phyloP scores from a whole-genome alignment of 106 monocot species.

The Dendrobium catenatum region DNA sequence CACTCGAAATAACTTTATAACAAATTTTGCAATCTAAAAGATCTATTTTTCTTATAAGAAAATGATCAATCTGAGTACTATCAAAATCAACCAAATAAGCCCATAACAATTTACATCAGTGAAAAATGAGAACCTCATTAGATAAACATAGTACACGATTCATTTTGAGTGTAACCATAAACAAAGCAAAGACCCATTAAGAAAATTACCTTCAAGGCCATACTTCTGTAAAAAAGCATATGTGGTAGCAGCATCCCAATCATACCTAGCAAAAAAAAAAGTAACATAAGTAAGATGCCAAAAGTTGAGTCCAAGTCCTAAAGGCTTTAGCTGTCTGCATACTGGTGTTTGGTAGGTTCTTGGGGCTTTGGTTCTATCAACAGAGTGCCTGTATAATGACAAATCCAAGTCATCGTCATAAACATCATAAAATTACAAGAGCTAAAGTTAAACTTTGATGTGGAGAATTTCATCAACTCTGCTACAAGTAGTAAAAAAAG shows the following conservation, averaged over 20 bases:
- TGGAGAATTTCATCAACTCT: not conserved
- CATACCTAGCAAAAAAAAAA: conserved; percentile 53
- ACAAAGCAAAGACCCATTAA: not conserved
- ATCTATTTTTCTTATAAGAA: too few species aligned
- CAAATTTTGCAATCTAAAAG: too few species aligned
- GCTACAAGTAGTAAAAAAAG: not conserved
- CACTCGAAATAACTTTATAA: too few species aligned
- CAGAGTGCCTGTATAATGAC: conserved; percentile 55
- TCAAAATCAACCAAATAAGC: not conserved
- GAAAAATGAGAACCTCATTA: not conserved
- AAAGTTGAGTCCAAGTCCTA: not conserved
- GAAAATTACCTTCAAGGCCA: conserved; percentile 58
- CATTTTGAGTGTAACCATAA: not conserved
- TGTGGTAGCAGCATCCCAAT: conserved; percentile 96
- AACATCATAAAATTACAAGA: not conserved
- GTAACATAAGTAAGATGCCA: not conserved
- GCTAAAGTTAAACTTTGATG: not conserved
- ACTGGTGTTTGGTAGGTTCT: conserved; percentile 99
- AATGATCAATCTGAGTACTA: too few species aligned
- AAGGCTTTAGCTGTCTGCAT: conserved; percentile 9
- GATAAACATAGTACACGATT: not conserved
- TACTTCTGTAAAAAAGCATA: conserved; percentile 73
- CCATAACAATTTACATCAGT: not conserved
- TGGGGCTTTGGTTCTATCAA: conserved; percentile 97
- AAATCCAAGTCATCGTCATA: not conserved